These are phyloP conservation scores for Solanum infundibuliforme DNA, from an alignment of 257 asterid species.

Conservation along the genomic window DNA sequence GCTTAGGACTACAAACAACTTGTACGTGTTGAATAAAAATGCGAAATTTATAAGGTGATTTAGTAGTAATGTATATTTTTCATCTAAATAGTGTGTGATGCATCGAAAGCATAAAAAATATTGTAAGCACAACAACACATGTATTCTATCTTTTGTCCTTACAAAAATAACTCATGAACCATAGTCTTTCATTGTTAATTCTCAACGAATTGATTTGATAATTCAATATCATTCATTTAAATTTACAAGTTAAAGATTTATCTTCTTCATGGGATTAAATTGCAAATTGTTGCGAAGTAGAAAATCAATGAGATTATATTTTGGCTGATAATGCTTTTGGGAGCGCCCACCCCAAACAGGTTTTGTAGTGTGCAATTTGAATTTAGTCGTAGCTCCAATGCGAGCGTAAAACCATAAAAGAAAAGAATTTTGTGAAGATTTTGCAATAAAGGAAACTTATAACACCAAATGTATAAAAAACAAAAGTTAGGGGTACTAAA, in stretches of 20 bases:
- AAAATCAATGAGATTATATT: neutral
- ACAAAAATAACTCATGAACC: neutral
- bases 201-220: neutral
- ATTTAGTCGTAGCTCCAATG: too few species aligned
- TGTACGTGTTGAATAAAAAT: neutral
- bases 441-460: neutral
- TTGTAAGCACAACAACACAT: neutral
- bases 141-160: neutral
- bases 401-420: neutral
- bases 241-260: neutral
- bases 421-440: neutral
- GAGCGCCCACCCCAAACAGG: accelerated
- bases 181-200: neutral
- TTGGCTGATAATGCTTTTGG: neutral
- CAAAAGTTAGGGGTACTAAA: neutral
- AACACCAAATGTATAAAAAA: neutral
- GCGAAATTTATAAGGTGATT: neutral
- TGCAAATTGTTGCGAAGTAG: neutral
- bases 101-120: neutral
- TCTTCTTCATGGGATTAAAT: neutral
- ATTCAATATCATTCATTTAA: neutral
- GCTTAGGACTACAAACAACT: neutral
- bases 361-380: too few species aligned
- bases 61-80: neutral
- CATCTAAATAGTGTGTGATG: neutral